These are phyloP conservation scores for Conticribra guillardii DNA, from an alignment of 108 stramenopile species.

Conservation along the genomic window DNA sequence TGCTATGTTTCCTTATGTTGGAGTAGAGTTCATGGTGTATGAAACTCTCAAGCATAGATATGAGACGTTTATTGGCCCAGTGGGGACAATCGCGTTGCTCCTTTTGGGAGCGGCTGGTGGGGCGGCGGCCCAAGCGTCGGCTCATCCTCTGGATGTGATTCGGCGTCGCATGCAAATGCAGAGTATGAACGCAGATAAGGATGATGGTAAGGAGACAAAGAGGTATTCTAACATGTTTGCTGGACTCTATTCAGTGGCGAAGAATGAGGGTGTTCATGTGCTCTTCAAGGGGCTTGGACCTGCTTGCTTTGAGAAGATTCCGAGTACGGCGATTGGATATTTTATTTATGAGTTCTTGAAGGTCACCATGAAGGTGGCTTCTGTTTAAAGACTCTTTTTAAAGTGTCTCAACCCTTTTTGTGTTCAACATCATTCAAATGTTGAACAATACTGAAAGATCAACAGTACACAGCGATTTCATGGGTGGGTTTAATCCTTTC, in stretches of 20 bases:
- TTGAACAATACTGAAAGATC: too few species aligned
- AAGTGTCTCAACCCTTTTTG: not conserved
- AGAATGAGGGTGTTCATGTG: constrained; percentile 46
- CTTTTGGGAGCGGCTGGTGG: constrained; percentile 44
- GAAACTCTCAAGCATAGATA: constrained; percentile 47
- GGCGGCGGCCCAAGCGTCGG: constrained; percentile 49
- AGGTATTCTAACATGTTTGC: constrained; percentile 43
- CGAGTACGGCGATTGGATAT: constrained; percentile 52
- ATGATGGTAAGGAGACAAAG: constrained; percentile 23
- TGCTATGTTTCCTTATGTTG: constrained; percentile 59
- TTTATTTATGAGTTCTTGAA: constrained; percentile 56
- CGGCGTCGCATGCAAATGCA: constrained; percentile 53
- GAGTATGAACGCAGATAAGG: constrained; percentile 39
- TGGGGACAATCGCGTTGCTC: constrained; percentile 35
- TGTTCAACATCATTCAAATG: too few species aligned
- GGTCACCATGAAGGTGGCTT: constrained; percentile 34
- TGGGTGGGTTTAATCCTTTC: too few species aligned
- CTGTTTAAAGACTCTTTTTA: constrained; percentile 14
- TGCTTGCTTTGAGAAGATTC: constrained; percentile 56
- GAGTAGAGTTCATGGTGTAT: constrained; percentile 56
- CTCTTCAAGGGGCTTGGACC: constrained; percentile 54
- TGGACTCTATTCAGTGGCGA: constrained; percentile 40
- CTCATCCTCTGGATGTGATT: constrained; percentile 57
- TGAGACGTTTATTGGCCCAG: constrained; percentile 29
- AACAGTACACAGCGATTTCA: too few species aligned